Evolutionary conservation across 148 eudicot genomes (phyloP).

Genomic region (Cornus controversa): DNA sequence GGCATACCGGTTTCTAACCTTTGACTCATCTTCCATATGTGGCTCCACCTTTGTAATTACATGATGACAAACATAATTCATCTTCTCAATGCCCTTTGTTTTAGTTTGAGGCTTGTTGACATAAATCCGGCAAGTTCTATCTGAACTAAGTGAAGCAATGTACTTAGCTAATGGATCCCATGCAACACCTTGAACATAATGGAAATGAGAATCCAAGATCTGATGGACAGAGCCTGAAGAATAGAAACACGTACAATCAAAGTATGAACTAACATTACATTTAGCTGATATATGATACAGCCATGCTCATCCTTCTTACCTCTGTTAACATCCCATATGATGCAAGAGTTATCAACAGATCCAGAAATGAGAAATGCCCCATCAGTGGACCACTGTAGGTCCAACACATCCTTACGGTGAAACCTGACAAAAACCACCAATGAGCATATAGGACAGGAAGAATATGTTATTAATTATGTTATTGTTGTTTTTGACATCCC

Average conservation of each 20-base stretch:
- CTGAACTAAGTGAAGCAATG: slow-evolving; percentile 89
- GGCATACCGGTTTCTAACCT: slow-evolving; percentile 46
- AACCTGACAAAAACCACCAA: slow-evolving; percentile 40
- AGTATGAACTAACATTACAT: slow-evolving; percentile 1
- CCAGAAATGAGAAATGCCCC: slow-evolving; percentile 89
- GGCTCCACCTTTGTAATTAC: slow-evolving; percentile 68
- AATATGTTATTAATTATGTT: not conserved
- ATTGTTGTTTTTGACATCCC: too few relatives aligned
- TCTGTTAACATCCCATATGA: slow-evolving; percentile 89
- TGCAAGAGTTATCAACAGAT: slow-evolving; percentile 98
- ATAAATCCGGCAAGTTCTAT: slow-evolving; percentile 84
- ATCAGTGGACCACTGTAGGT: slow-evolving; percentile 88
- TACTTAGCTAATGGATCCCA: slow-evolving; percentile 91
- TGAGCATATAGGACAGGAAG: not conserved
- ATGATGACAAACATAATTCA: slow-evolving; percentile 78
- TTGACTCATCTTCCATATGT: slow-evolving; percentile 59
- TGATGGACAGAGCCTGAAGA: slow-evolving; percentile 77
- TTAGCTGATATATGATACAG: not conserved
- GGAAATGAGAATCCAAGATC: slow-evolving; percentile 87
- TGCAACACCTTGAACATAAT: slow-evolving; percentile 98
- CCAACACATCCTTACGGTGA: slow-evolving; percentile 95
- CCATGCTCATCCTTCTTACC: slow-evolving; percentile 35
- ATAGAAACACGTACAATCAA: slow-evolving; percentile 15
- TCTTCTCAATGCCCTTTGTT: slow-evolving; percentile 67
- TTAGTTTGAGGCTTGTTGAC: slow-evolving; percentile 72